phyloP scores from a whole-genome alignment of 805 yeast species.

The Yarrowia sp. region DNA sequence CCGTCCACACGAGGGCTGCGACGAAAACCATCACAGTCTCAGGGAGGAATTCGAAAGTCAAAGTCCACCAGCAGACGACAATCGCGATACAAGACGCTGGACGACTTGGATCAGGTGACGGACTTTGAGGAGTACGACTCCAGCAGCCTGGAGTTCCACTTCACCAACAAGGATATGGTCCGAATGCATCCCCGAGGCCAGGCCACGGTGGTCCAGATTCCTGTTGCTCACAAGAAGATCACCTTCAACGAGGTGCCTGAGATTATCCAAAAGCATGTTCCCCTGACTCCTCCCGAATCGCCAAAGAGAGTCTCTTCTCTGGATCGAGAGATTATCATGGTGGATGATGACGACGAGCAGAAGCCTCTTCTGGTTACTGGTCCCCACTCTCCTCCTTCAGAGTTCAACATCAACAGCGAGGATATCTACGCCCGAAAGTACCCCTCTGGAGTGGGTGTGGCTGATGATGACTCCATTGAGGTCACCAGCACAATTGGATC shows the following conservation, averaged over 20 bases:
- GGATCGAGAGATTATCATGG: background rate
- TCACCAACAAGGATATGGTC: background rate
- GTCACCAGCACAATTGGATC: constrained; percentile 10
- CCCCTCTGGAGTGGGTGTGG: constrained; percentile 12
- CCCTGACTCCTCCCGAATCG: constrained; percentile 6
- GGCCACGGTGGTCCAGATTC: background rate
- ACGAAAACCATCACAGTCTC: background rate
- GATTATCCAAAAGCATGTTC: background rate
- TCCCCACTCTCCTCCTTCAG: background rate
- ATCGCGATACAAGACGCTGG: background rate
- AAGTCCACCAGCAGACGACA: constrained; percentile 8
- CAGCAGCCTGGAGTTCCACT: background rate
- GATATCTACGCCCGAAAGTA: constrained; percentile 13
- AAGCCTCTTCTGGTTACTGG: background rate
- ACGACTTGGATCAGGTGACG: background rate
- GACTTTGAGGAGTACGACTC: constrained; percentile 18
- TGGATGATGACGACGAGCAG: background rate
- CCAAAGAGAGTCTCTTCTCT: background rate
- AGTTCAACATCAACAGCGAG: constrained; percentile 13
- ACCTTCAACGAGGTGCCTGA: background rate
- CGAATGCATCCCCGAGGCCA: background rate
- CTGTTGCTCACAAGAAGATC: background rate
- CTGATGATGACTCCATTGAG: constrained; percentile 9
- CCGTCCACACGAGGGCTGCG: background rate
- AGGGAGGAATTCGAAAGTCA: constrained; percentile 3